Conservation (phyloP, 441 rosid species). For the Populus hybrid region DNA sequence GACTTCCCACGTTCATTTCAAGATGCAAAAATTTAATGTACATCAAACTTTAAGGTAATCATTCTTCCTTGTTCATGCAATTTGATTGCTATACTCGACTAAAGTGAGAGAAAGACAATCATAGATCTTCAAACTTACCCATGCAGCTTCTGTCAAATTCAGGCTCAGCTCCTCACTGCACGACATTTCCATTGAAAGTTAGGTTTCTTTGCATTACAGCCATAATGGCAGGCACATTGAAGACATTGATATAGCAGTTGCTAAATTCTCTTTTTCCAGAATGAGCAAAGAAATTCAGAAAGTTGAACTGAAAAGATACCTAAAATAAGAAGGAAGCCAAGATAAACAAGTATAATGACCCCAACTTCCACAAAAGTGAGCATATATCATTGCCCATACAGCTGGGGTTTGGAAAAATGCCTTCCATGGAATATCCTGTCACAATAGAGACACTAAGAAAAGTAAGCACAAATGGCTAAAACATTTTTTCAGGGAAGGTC, state of each 20-base stretch:
- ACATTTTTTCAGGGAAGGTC: background rate
- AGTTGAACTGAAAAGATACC: conserved; percentile 39
- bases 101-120: conserved; percentile 7
- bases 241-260: conserved; percentile 1
- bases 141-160: conserved; percentile 94
- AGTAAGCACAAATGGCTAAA: background rate
- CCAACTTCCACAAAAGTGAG: conserved; percentile 99
- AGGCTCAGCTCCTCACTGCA: conserved; percentile 85
- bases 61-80: background rate
- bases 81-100: background rate
- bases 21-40: background rate
- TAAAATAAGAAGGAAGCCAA: conserved; percentile 95
- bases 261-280: background rate
- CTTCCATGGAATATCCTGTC: conserved; percentile 85
- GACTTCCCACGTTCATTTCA: background rate
- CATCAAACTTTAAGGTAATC: background rate
- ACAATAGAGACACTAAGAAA: conserved; percentile 29
- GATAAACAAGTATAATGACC: conserved; percentile 91
- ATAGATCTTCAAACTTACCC: conserved; percentile 56
- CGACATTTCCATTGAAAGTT: conserved; percentile 15
- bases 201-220: conserved; percentile 5
- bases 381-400: conserved; percentile 94
- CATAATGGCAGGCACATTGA: conserved; percentile 4
- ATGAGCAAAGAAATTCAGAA: background rate
- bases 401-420: conserved; percentile 68